phyloP scores from a whole-genome alignment of 2,329 filamentous ascomycete species.

The Botryotinia calthae region DNA sequence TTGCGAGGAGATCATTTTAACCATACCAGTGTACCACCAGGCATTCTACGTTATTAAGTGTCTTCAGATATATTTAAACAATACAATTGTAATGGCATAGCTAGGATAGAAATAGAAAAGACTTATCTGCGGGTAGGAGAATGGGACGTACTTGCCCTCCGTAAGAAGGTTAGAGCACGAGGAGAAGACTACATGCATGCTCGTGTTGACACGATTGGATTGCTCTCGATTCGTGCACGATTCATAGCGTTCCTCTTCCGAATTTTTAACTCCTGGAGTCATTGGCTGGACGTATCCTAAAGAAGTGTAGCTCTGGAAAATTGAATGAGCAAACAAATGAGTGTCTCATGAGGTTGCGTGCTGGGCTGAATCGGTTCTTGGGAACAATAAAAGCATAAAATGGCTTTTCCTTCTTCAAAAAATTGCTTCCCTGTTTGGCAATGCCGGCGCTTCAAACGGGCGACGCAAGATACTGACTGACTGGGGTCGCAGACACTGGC shows the following conservation, averaged over 20 bases:
- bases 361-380: not conserved
- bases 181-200: not conserved
- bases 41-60: not conserved
- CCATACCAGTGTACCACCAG: not conserved
- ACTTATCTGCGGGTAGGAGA: not conserved
- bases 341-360: not conserved
- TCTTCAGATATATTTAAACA: not conserved
- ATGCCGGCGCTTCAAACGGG: not conserved
- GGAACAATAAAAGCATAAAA: not conserved
- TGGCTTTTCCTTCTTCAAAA: not conserved
- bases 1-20: not conserved
- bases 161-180: not conserved
- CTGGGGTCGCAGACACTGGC: constrained; percentile 2
- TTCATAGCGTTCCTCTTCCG: not conserved
- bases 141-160: not conserved
- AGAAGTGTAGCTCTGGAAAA: not conserved
- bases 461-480: not conserved
- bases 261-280: not conserved
- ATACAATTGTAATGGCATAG: not conserved
- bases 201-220: not conserved
- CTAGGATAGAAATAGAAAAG: not conserved
- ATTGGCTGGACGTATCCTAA: not conserved
- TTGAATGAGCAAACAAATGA: not conserved
- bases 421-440: not conserved
- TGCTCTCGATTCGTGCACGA: not conserved